These are phyloP conservation scores for Cercospora canescens DNA, from an alignment of 2,329 filamentous ascomycete species.

Conservation along the genomic window DNA sequence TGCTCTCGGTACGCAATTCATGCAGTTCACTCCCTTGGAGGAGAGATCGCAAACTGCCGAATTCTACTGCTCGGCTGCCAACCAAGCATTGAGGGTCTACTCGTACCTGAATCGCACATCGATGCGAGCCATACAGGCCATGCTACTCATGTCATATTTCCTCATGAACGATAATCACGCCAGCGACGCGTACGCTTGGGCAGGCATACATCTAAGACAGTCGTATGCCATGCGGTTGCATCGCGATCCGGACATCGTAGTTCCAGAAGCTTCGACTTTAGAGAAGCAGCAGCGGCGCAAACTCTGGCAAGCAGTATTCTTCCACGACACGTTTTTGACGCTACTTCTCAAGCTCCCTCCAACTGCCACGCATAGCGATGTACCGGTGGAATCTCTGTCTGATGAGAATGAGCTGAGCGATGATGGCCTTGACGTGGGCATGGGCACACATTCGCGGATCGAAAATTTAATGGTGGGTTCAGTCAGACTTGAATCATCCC, in stretches of 20 bases:
- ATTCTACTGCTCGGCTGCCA: slow-evolving; percentile 75
- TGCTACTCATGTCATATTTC: slow-evolving; percentile 82
- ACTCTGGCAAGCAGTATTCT: slow-evolving; percentile 77
- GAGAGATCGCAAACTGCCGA: slow-evolving; percentile 75
- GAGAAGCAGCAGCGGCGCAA: slow-evolving; percentile 79
- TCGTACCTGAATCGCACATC: slow-evolving; percentile 76
- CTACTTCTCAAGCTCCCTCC: slow-evolving; percentile 76
- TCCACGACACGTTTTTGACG: slow-evolving; percentile 80
- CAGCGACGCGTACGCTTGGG: slow-evolving; percentile 80
- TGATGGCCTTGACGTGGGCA: slow-evolving; percentile 62
- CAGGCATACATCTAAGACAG: slow-evolving; percentile 73
- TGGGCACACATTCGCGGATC: slow-evolving; percentile 41
- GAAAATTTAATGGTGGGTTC: slow-evolving; percentile 47
- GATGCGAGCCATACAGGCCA: slow-evolving; percentile 72
- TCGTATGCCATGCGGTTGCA: slow-evolving; percentile 81
- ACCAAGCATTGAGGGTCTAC: slow-evolving; percentile 72
- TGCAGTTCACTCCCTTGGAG: slow-evolving; percentile 56
- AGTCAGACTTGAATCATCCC: neutral
- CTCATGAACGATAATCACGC: slow-evolving; percentile 85
- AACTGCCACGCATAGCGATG: slow-evolving; percentile 76
- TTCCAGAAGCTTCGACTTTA: slow-evolving; percentile 64
- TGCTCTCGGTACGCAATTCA: slow-evolving; percentile 76
- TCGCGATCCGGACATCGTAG: slow-evolving; percentile 72
- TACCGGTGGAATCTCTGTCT: slow-evolving; percentile 70
- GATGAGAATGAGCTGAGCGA: slow-evolving; percentile 58